Evolutionary conservation across 768 basidiomycete species (phyloP), one percentile per base, ranked within the genome.

Genomic region (Termitomyces sp.): DNA sequence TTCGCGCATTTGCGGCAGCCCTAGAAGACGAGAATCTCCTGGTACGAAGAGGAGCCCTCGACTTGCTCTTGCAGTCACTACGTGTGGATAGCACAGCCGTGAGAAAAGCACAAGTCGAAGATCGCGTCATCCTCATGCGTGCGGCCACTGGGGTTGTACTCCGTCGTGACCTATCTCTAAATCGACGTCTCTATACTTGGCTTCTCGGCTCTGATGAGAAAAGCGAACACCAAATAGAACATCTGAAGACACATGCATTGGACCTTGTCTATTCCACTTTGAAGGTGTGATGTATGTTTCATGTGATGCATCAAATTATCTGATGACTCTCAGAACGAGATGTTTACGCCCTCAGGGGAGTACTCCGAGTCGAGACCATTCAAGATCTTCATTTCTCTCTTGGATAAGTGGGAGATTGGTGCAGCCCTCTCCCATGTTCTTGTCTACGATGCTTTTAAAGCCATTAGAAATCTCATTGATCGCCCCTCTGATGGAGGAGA

Each of bases 331-430:
- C 63, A 93, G 88, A 76, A 79, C 44, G 91, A 94, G 60, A 93
- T 94, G 90, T 76, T 82, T 58, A 71, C 77, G 11, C 86, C 86
- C 2, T 85, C 84, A 2, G 78, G 80, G 49, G 84, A 86, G 56
- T 93, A 92, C 61, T 76, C 88, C 0, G 85, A 87, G 59, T 88
- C 89, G 3, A 76, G 91, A 25, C 93, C 97, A 0, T 98, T 94
- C 81, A 96, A 95, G 71, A 89, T 98, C 34, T 95, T 97, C 69
- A 87, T 98, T 23, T 95, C 94, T 1, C 70, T 98, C 17, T 75
- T 98, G 61, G 97, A 99, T 70, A 97, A 97, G 69, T 98, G 93
- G 91, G 97, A 98, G 68, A 88, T 98, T 44, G 96, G 96, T 5
- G 82, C 81, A 8, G 77, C 81, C 0, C 70, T 99, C 27, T 94